Evolutionary conservation across 225 moss, liverwort and hornwort genomes (phyloP), one percentile per base, ranked within the genome.

Genomic region (Straminergon stramineum): DNA sequence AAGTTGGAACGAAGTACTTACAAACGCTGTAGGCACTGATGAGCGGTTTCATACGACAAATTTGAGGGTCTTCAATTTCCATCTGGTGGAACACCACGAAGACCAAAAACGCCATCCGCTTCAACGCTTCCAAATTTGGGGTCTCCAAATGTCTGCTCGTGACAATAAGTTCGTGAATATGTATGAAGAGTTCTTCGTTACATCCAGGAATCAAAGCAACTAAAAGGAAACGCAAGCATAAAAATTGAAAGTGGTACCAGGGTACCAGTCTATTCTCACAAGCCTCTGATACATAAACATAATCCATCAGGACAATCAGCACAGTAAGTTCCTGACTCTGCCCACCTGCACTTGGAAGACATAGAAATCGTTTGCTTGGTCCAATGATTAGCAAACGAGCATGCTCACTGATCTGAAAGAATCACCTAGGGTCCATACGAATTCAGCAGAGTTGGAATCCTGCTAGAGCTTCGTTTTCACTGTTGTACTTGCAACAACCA

Each of bases 261-360:
- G 68, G 55, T 32, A 45, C 76, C 70, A 73, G 84, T 57, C 80
- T 56, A 56, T 43, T 67, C 41, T 80, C 74, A 22, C 78, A 89
- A 87, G 51, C 55, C 30, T 75, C 74, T 85, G 76, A 85, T 45
- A 41, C 83, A 52, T 83, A 57, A 56, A 53, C 13, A 76, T 32
- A 53, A 58, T 53, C 52, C 75, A 75, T 79, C 85, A 63, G 68
- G 37, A 69, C 21, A 82, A 85, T 62, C 66, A 83, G 64, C 68
- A 78, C 30, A 34, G 48, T 78, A 70, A 35, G 80, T 53, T 83
- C 60, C 64, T 56, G 65, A n/a, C 82, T 85, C 88, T 56, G 67
- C 84, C 81, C 85, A 88, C 88, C 90, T 78, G 90, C 65, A 85
- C 69, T 85, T 90, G 63, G 26, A 87, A 87, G 84, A 77, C 56